Evolutionary conservation across 495 filamentous ascomycete genomes (phyloP).

Genomic region (Neurospora sp.): DNA sequence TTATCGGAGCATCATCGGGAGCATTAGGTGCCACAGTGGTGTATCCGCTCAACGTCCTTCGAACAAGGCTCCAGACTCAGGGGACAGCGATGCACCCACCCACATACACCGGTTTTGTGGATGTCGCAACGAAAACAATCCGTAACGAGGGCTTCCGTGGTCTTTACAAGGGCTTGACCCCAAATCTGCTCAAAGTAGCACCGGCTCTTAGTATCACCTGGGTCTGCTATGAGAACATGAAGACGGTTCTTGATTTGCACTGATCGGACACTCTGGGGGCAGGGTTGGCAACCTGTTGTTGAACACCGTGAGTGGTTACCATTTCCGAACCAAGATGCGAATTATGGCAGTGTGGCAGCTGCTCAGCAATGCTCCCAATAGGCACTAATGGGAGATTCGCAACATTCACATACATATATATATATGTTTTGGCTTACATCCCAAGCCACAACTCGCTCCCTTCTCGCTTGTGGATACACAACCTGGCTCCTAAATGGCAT

Average conservation of each 20-base stretch:
- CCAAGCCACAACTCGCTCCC: background rate
- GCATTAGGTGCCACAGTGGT: constrained; percentile 90
- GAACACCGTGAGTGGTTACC: background rate
- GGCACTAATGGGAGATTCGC: background rate
- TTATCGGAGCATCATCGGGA: constrained; percentile 80
- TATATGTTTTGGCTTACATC: background rate
- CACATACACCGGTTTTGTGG: constrained; percentile 79
- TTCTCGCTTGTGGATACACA: background rate
- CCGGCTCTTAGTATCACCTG: constrained; percentile 96
- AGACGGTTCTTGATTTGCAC: constrained; percentile 61
- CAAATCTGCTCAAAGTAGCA: constrained; percentile 93
- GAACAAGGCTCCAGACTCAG: constrained; percentile 89
- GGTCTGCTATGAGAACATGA: constrained; percentile 94
- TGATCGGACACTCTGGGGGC: constrained; percentile 1
- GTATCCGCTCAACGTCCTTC: constrained; percentile 90
- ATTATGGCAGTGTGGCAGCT: background rate
- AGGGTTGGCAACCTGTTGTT: background rate
- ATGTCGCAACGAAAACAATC: constrained; percentile 75
- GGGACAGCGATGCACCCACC: constrained; percentile 85
- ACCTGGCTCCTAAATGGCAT: background rate
- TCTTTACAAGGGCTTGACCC: constrained; percentile 89
- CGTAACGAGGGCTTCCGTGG: constrained; percentile 75
- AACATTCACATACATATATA: background rate
- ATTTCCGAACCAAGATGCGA: background rate
- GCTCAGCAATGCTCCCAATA: background rate